phyloP scores from a whole-genome alignment of 768 basidiomycete genomes.

The Hygrophoropsis aurantiaca region DNA sequence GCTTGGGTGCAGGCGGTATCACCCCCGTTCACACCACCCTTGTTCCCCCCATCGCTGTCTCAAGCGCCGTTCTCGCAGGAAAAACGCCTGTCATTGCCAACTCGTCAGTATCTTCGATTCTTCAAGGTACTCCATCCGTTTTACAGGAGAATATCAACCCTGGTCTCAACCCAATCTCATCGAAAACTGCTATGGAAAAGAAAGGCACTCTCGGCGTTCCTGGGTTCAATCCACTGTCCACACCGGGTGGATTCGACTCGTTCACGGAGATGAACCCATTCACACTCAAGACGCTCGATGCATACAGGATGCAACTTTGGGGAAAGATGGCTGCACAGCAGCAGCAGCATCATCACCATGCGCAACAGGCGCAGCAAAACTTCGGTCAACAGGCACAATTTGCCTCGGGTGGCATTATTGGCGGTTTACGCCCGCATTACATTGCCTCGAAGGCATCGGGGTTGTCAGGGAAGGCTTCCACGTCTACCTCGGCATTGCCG shows the following conservation, averaged over 20 bases:
- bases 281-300: constrained; percentile 84
- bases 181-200: constrained; percentile 28
- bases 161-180: constrained; percentile 10
- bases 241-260: constrained; percentile 60
- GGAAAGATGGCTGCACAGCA: constrained; percentile 83
- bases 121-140: background rate
- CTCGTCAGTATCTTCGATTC: too few species aligned
- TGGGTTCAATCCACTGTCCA: constrained; percentile 28
- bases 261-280: constrained; percentile 83
- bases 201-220: constrained; percentile 27
- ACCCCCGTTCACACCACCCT: constrained; percentile 86
- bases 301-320: constrained; percentile 92
- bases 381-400: constrained; percentile 25
- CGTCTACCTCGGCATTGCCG: constrained; percentile 42
- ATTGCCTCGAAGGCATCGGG: constrained; percentile 19
- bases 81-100: constrained; percentile 27
- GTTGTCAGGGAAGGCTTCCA: constrained; percentile 49
- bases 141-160: constrained; percentile 84
- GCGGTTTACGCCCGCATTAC: constrained; percentile 38
- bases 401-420: constrained; percentile 38
- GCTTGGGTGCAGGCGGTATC: constrained; percentile 63
- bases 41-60: constrained; percentile 63
- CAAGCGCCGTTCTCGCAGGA: constrained; percentile 21
- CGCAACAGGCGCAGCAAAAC: constrained; percentile 16
- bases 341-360: constrained; percentile 39